A percentile compares a stretch with the other conserved stretches of the same genome.
Conservation (phyloP, 768 basidiomycete genomes). For the Termitomyces sp. region DNA sequence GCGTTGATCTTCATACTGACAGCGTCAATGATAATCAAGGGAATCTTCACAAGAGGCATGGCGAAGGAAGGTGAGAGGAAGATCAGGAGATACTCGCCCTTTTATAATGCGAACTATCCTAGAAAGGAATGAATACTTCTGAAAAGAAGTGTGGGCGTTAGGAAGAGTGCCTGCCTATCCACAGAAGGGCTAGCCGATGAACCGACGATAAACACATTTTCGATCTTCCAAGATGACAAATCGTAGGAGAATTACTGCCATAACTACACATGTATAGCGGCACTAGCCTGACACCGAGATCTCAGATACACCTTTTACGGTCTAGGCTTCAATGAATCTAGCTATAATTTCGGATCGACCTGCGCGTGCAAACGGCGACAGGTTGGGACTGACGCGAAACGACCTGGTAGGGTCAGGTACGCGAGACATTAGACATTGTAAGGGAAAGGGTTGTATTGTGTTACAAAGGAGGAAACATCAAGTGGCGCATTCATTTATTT, state of each 20-base stretch:
- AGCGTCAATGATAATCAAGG: conserved; percentile 27
- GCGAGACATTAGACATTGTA: background rate
- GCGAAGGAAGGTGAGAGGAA: background rate
- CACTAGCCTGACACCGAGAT: conserved; percentile 13
- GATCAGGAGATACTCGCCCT: background rate
- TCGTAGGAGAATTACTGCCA: no score
- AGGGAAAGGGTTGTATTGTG: background rate
- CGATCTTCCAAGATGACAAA: background rate
- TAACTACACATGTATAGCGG: conserved; percentile 14
- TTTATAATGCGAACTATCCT: background rate
- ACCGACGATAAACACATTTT: no score
- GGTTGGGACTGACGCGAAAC: background rate
- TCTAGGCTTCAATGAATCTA: conserved; percentile 2
- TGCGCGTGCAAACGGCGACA: background rate
- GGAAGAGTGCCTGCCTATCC: background rate
- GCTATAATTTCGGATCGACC: conserved; percentile 1
- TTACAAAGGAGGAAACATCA: background rate
- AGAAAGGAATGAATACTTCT: background rate
- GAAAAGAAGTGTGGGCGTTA: conserved; percentile 4
- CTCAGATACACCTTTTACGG: conserved; percentile 7
- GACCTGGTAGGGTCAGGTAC: no score
- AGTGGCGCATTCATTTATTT: background rate
- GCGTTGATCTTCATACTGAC: conserved; percentile 31
- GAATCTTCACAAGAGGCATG: conserved; percentile 27
- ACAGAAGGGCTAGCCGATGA: background rate